Evolutionary conservation across 441 rosid species (phyloP), one percentile per base, ranked within the genome.

Genomic region (Cnidoscolus chayamansa): DNA sequence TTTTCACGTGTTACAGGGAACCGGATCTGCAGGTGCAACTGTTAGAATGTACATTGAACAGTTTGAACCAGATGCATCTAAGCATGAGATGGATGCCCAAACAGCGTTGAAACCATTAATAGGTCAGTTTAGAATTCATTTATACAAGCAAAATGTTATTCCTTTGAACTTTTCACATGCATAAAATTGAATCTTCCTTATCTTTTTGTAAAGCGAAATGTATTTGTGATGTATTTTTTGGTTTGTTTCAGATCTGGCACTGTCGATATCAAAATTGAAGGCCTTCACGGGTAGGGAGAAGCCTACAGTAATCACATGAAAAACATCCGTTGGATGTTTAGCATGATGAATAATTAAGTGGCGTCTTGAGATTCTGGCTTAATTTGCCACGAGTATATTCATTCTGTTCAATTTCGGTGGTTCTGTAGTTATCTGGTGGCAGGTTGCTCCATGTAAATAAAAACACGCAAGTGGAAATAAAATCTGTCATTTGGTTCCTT

Each of bases 11-110:
- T 73, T 43, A 30, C 81, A 92, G 97, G 99, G 96, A 81, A 94
- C 97, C 73, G 97, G 99, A 71, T 89, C 98, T 61, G 94, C 97
- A 10, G 98, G 99, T 75, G 99, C 97, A 65, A 95, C 96, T 5
- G 81, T 93, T 69, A 85, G 97, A 80, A 76, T 89, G 76, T 95
- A 91, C 79, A 84, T 91, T 19, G 97, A 95, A 76, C 95, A 91
- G 72, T 93, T 84, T 68, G 90, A 90, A 84, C 89, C 89, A 17
- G 90, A 91, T 79, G 94, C 77, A 73, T 89, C 91, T 32, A 93
- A 89, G 73, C 95, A 95, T 70, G 95, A 90, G 61, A 30, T 86
- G 83, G 96, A 95, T 86, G 99, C 99, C 68, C 98, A 93, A 78
- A 81, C 72, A 55, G 95, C 93, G 72, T 79, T 93, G 37, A 93